These are phyloP conservation scores for Xerocomus potaroensis DNA, from an alignment of 768 basidiomycete species.

Conservation along the genomic window DNA sequence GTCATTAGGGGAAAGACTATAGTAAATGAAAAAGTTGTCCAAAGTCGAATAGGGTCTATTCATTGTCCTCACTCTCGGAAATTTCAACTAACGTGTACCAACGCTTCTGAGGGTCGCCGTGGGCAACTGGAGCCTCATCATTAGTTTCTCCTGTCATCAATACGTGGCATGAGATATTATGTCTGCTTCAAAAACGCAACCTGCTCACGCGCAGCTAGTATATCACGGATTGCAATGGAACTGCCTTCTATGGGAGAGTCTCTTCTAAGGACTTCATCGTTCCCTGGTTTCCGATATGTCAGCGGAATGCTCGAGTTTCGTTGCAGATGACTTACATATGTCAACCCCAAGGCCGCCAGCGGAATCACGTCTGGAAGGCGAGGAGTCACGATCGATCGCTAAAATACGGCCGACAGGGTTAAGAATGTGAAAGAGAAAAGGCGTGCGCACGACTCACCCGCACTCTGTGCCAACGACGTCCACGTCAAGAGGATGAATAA, in stretches of 20 bases:
- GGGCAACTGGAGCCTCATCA: not conserved
- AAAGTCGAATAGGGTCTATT: not conserved
- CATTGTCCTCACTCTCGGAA: not conserved
- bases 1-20: not conserved
- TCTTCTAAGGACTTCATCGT: no score
- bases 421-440: not conserved
- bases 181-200: not conserved
- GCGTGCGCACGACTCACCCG: constrained; percentile 1
- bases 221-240: no score
- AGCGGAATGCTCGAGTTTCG: not conserved
- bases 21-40: not conserved
- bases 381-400: constrained; percentile 3
- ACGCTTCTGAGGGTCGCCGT: not conserved
- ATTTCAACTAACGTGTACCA: constrained; percentile 8
- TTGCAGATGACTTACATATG: not conserved
- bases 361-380: not conserved
- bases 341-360: not conserved
- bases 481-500: constrained; percentile 5
- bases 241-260: no score
- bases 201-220: constrained; percentile 2
- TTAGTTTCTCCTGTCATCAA: not conserved
- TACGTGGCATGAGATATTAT: not conserved
- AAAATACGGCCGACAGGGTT: not conserved
- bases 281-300: no score
- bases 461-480: constrained; percentile 3